Conservation (phyloP, 169 alveolate species). For the Amoebophrya sp. region DNA sequence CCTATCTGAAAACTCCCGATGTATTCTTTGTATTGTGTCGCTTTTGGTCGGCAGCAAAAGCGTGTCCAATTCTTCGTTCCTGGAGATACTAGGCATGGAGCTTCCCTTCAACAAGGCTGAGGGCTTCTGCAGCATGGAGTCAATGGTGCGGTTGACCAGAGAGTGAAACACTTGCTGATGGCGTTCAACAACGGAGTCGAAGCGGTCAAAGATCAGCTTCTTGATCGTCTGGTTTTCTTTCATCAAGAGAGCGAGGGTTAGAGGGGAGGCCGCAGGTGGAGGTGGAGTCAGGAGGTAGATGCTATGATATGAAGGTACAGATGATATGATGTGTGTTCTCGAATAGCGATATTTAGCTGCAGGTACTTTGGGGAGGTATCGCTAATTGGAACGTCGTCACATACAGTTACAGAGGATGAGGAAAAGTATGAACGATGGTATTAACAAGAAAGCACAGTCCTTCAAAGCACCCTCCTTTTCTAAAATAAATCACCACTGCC, state of each 20-base stretch:
- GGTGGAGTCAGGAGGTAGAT: no score
- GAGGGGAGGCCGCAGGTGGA: no score
- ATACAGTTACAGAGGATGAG: no score
- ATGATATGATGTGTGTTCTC: no score
- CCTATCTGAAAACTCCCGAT: neutral
- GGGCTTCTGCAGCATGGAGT: neutral
- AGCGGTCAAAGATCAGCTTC: neutral
- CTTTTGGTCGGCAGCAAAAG: neutral
- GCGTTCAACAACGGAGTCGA: neutral
- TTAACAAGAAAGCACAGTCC: no score
- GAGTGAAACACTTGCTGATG: neutral
- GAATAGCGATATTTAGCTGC: no score
- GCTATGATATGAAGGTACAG: no score
- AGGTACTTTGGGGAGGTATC: no score
- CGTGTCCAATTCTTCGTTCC: neutral
- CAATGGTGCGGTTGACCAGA: neutral
- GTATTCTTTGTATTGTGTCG: constrained; percentile 27
- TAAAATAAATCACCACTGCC: no score
- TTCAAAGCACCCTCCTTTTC: no score
- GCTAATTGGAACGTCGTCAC: no score
- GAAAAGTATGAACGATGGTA: no score
- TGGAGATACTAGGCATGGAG: neutral
- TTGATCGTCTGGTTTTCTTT: neutral
- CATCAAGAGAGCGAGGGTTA: neutral
- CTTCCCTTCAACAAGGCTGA: neutral